Conservation (phyloP, 164 flowering plant genomes). For the Macadamia tetraphylla region DNA sequence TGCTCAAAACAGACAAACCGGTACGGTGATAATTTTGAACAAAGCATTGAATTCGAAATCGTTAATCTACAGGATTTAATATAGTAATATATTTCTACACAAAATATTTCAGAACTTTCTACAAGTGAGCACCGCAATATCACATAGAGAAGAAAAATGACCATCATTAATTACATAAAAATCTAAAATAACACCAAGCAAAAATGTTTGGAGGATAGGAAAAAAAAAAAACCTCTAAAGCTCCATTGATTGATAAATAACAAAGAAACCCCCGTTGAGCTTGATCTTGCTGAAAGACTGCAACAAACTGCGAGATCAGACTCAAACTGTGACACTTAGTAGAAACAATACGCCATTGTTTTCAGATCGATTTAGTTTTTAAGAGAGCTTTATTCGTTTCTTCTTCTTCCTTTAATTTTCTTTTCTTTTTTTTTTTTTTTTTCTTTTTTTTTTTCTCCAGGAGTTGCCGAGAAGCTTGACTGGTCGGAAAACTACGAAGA, state of each 20-base stretch:
- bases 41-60: background rate
- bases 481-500: slow-evolving; percentile 6
- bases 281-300: background rate
- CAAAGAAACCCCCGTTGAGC: background rate
- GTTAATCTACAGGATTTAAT: background rate
- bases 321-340: background rate
- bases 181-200: background rate
- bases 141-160: background rate
- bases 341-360: background rate
- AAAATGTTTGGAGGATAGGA: background rate
- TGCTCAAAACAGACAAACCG: background rate
- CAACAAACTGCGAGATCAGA: slow-evolving; percentile 5
- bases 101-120: background rate
- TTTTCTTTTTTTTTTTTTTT: background rate
- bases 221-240: background rate
- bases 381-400: background rate
- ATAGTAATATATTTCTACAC: background rate
- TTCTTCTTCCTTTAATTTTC: background rate
- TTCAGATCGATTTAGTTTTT: background rate
- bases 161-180: background rate
- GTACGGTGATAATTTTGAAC: too few relatives aligned
- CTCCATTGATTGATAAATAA: background rate
- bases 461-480: background rate
- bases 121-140: background rate
- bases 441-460: background rate